These are phyloP conservation scores for Babesia ovis DNA, from an alignment of 169 alveolate genomes.

Conservation along the genomic window DNA sequence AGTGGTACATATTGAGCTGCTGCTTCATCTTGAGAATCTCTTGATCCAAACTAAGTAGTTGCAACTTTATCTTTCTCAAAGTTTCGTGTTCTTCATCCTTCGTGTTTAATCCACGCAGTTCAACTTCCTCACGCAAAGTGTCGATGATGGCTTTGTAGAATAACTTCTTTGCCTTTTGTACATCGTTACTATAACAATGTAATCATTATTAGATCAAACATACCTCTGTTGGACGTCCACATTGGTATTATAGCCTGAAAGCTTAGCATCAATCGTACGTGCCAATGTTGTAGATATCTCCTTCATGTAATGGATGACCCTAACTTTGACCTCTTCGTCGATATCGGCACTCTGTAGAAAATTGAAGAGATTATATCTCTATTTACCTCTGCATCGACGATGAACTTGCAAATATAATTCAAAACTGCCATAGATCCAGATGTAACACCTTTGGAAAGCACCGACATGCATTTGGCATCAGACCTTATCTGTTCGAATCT, in stretches of 20 bases:
- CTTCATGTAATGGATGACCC: constrained; percentile 3
- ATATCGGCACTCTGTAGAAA: neutral
- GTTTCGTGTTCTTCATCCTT: neutral
- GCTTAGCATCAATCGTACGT: neutral
- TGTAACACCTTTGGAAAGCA: constrained; percentile 7
- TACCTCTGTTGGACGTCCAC: neutral
- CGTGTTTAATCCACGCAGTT: neutral
- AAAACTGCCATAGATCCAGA: constrained; percentile 14
- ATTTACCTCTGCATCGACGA: constrained; percentile 20
- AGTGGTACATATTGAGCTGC: constrained; percentile 1
- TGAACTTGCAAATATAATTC: constrained; percentile 18
- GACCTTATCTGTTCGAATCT: neutral
- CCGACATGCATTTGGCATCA: constrained; percentile 18
- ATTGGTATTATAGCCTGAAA: neutral
- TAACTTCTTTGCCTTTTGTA: constrained; percentile 6
- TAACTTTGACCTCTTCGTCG: constrained; percentile 1
- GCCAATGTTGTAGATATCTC: constrained; percentile 1
- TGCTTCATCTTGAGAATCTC: constrained; percentile 9
- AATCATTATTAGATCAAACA: neutral
- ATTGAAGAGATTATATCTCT: neutral
- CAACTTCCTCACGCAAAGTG: neutral
- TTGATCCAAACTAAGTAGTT: constrained; percentile 15
- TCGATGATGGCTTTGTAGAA: constrained; percentile 8
- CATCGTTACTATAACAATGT: neutral
- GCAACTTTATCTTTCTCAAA: constrained; percentile 5